These are phyloP conservation scores for Sphaerulina populicola DNA, from an alignment of 2,329 filamentous ascomycete species.

Conservation along the genomic window DNA sequence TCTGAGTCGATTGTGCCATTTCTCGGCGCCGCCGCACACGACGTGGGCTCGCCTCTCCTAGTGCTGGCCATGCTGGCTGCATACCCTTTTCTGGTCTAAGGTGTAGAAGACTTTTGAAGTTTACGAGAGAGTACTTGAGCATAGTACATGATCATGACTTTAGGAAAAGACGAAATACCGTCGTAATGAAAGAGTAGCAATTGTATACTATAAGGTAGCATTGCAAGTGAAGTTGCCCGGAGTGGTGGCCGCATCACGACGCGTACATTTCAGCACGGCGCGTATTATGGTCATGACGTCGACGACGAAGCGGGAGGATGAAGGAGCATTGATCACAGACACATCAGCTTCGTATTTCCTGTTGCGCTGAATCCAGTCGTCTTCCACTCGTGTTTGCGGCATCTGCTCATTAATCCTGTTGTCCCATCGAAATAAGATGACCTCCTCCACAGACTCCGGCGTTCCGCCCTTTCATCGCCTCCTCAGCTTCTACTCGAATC, in stretches of 20 bases:
- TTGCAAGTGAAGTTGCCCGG: background rate
- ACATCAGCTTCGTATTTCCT: conserved; percentile 5
- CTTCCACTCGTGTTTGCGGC: background rate
- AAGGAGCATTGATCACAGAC: conserved; percentile 5
- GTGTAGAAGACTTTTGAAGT: background rate
- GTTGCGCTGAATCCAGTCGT: conserved; percentile 1
- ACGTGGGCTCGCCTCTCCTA: background rate
- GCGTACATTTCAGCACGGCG: conserved; percentile 7
- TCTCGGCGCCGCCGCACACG: background rate
- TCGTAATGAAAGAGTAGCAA: background rate
- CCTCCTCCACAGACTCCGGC: conserved; percentile 1
- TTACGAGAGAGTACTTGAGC: background rate
- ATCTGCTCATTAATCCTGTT: background rate
- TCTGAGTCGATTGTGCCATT: conserved; percentile 10
- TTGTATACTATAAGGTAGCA: too few relatives aligned
- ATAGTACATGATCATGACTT: background rate
- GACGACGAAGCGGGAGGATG: conserved; percentile 2
- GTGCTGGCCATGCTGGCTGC: background rate
- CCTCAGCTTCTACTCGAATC: conserved; percentile 33
- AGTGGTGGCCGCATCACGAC: background rate
- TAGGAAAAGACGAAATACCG: background rate
- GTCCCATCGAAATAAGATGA: background rate
- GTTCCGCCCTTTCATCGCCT: conserved; percentile 32
- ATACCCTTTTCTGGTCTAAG: background rate
- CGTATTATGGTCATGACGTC: conserved; percentile 6